Percentiles rank a stretch among this genome's conserved stretches.
These are phyloP conservation scores for Cymbopogon citratus DNA, from an alignment of 176 grass and related monocot genomes.

Conservation along the genomic window DNA sequence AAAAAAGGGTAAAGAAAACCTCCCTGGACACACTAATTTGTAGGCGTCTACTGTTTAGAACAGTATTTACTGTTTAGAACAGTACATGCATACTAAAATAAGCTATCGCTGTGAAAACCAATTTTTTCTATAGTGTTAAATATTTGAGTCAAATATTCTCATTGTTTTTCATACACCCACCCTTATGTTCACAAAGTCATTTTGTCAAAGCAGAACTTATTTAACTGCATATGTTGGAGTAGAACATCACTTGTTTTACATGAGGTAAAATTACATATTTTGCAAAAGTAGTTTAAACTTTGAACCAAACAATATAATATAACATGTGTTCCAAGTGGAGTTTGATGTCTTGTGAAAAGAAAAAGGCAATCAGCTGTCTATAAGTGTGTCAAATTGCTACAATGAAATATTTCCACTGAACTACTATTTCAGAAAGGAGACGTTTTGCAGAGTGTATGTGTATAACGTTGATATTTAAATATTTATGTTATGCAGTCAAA, in stretches of 20 bases:
- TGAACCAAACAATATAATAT: neutral
- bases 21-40: neutral
- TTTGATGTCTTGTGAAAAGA: neutral
- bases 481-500: neutral
- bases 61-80: too few relatives aligned
- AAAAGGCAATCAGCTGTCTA: neutral
- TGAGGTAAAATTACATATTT: neutral
- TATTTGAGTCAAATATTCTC: neutral
- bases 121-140: neutral
- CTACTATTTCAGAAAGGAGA: neutral
- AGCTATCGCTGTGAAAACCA: neutral
- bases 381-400: neutral
- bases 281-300: neutral
- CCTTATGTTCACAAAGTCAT: neutral
- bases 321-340: neutral
- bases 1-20: neutral
- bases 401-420: neutral
- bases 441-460: neutral
- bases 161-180: neutral
- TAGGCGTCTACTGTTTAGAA: neutral
- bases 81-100: neutral
- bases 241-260: neutral
- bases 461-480: neutral
- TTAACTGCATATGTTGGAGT: neutral
- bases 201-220: neutral